Conservation (phyloP, 208 protist species). For the Trypanosoma boissoni region DNA sequence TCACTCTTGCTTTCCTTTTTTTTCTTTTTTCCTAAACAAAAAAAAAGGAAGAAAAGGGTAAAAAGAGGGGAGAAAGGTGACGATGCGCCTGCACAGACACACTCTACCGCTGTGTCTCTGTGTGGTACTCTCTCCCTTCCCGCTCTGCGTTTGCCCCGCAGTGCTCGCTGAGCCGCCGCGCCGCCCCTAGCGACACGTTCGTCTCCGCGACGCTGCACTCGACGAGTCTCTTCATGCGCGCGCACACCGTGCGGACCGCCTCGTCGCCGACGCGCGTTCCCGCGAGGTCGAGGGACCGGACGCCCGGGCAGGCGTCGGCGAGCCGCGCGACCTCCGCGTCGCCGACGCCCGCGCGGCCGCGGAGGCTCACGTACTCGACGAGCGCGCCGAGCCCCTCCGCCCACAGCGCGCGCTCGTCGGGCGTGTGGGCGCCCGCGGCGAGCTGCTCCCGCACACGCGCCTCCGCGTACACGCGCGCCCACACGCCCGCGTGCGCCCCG, state of each 20-base stretch:
- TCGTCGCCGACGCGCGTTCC: constrained; percentile 19
- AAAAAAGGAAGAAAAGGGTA: neutral
- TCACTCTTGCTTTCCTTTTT: neutral
- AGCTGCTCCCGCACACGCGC: constrained; percentile 25
- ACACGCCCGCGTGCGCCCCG: constrained; percentile 16
- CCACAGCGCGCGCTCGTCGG: constrained; percentile 30
- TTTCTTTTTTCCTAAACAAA: too few relatives aligned
- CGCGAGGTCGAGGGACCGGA: constrained; percentile 31
- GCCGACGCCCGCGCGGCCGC: constrained; percentile 1
- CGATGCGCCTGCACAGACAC: too few relatives aligned
- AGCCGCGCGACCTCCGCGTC: constrained; percentile 30
- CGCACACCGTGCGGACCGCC: constrained; percentile 8
- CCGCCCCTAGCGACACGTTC: constrained; percentile 10
- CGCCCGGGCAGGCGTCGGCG: constrained; percentile 12
- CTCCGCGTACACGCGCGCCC: constrained; percentile 35
- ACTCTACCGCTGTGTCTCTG: constrained; percentile 1
- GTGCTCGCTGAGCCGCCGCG: neutral
- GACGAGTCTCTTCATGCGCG: constrained; percentile 11
- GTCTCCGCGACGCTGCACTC: constrained; percentile 28
- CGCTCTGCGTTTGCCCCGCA: constrained; percentile 13
- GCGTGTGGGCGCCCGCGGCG: constrained; percentile 1
- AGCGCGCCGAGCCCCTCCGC: constrained; percentile 17
- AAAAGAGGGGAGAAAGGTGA: neutral
- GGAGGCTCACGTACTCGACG: constrained; percentile 30
- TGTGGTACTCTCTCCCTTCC: neutral